Base-by-base conservation (phyloP, 192 early-diverging fungal species). In the Dispira parvispora region DNA sequence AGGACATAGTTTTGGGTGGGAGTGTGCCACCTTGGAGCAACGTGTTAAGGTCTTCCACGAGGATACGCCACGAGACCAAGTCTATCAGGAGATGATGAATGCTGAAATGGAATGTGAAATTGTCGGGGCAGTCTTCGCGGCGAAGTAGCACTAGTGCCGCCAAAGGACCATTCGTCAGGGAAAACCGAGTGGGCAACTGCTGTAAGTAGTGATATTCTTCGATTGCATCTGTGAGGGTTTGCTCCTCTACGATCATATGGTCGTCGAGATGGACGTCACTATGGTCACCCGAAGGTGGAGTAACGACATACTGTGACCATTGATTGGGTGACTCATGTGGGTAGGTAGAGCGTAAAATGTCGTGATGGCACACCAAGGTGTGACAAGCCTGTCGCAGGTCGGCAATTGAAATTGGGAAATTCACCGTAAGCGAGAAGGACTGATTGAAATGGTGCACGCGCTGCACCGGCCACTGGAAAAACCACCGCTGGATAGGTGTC, bases 71-170 rank as follows among this genome's bases (percentile, higher is more conserved):
- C 8, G 70, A 69, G 11, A 71, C 67, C 11, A 66, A 49, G 53
- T 71, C 70, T 2, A 71, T 52, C 26, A 71, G 46, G 13, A 69
- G 27, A 49, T 71, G 70, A 46, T 71, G 70, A 26, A 69, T 58
- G 27, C 43, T 58, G 4, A 69, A 20, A 47, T 64, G 45, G 20
- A 71, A 43, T 11, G 46, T 62, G 18, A 64, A 57, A 8, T 43
- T 45, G 60, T 69, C 57, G 1, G 46, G 14, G 13, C 57, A 9
- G n/a, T 65, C 45, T 14, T 64, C 4, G 1, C 52, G 27, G 3
- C 47, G 54, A 12, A 61, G 43, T 20, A 61, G 32, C 26, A 21
- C 11, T 43, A 25, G 43, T 14, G 38, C 58, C 6, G 45, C 4
- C 28, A 61, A 8, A 8, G 58, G 58, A n/a, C 58, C 58, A 8